Percentiles rank a stretch among this genome's conserved stretches.
phyloP scores from a whole-genome alignment of 768 basidiomycete species.

The Cubamyces lactineus region DNA sequence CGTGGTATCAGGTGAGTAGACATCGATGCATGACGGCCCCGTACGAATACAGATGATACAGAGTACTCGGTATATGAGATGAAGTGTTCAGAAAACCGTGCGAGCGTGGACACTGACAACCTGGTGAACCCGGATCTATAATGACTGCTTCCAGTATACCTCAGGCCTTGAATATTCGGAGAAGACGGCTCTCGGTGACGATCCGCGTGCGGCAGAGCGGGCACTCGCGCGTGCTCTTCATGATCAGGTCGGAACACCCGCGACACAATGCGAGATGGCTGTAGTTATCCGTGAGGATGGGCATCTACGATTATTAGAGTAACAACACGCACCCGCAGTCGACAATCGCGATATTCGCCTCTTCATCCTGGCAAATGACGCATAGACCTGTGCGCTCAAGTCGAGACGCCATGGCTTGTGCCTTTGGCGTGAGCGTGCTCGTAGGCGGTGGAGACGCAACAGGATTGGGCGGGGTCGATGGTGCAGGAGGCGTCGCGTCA shows the following conservation, averaged over 20 bases:
- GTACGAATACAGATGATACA: no score
- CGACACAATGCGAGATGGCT: slow-evolving; percentile 86
- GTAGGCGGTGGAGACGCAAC: slow-evolving; percentile 33
- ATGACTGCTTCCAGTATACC: neutral
- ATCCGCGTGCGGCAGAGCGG: slow-evolving; percentile 90
- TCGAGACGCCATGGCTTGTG: slow-evolving; percentile 43
- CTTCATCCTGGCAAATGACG: slow-evolving; percentile 92
- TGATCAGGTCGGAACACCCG: slow-evolving; percentile 75
- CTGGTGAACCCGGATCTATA: no score
- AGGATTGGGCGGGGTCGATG: slow-evolving; percentile 22
- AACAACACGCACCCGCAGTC: slow-evolving; percentile 83
- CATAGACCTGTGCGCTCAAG: slow-evolving; percentile 79
- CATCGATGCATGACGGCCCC: no score
- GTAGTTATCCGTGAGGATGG: neutral
- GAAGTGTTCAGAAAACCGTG: no score
- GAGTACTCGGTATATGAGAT: no score
- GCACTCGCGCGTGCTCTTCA: slow-evolving; percentile 82
- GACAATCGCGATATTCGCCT: slow-evolving; percentile 90
- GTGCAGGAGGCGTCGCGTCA: slow-evolving; percentile 13
- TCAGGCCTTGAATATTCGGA: slow-evolving; percentile 72
- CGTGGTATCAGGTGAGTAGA: no score
- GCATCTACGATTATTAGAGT: neutral
- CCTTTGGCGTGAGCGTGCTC: slow-evolving; percentile 40
- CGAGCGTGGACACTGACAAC: no score
- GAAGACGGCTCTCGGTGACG: slow-evolving; percentile 76